Evolutionary conservation across 2,329 filamentous ascomycete species (phyloP), one percentile per base, ranked within the genome.

Genomic region (Trichoderma simmonsii): DNA sequence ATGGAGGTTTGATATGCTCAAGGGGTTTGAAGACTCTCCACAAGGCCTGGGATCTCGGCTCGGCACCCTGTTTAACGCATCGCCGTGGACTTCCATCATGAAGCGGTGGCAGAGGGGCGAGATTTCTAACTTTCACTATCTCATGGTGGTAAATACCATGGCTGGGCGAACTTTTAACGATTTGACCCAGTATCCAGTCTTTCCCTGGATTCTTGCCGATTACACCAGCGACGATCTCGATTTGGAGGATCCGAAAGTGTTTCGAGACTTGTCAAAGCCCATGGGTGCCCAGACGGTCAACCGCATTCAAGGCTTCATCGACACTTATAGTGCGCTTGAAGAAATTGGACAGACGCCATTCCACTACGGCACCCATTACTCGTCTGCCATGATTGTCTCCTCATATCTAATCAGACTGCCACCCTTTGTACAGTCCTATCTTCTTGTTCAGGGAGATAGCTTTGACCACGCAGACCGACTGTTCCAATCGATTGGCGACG

Each of bases 101-200:
- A 91, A 92, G 75, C 92, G 91, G 80, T 99, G 96, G 96, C 88
- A 96, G 72, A 92, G 91, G 79, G 96, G 97, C 14, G 96, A 99
- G 78, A 94, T 98, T 64, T 98, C 95, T 15, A 99, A 99, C 80
- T 99, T 99, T 77, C 94, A 98, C 81, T 99, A 99, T 79, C 88
- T 99, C 43, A 99, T 99, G 95, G 90, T 98, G 73, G 91, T 99
- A 78, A 99, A 99, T 79, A 98, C 96, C 0, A 93, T 99, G 88
- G 97, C 97, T 32, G 96, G 96, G 3, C 88, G 96, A 67, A 98
- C 96, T 0, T 99, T 99, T 84, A 99, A 99, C 78, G 96, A 99
- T 79, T 85, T 99, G 21, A 99, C 96, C 0, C 97, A 99, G 78
- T 99, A 99, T 77, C 96, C 96, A 0, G 95, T 99, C 21, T 99